Evolutionary conservation across 2,329 filamentous ascomycete genomes (phyloP).

Genomic region (Paecilomyces sp.): DNA sequence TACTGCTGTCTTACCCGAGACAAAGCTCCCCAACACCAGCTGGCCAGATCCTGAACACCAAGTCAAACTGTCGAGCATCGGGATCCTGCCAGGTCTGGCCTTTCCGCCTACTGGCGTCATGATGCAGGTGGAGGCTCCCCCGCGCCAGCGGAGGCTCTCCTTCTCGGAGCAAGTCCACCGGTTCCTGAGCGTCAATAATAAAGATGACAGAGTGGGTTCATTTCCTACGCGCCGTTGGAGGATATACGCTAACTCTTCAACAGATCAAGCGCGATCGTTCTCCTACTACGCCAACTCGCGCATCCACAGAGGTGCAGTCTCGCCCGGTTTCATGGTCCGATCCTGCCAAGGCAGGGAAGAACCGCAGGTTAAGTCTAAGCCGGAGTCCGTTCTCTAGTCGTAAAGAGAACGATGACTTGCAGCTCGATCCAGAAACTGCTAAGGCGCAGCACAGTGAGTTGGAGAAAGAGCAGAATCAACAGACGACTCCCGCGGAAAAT

Average conservation of each 20-base stretch:
- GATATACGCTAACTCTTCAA: background rate
- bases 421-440: background rate
- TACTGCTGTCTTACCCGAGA: background rate
- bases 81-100: background rate
- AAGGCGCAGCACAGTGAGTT: background rate
- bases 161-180: constrained; percentile 16
- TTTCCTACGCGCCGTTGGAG: background rate
- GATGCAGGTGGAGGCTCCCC: background rate
- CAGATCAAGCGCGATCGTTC: background rate
- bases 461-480: background rate
- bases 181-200: constrained; percentile 12
- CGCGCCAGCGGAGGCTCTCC: constrained; percentile 12
- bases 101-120: background rate
- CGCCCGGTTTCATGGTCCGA: background rate
- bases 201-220: constrained; percentile 9
- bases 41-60: background rate
- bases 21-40: background rate
- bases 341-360: background rate
- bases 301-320: background rate
- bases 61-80: background rate
- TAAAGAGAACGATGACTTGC: background rate
- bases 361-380: background rate
- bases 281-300: background rate
- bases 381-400: background rate
- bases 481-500: background rate